phyloP scores from a whole-genome alignment of 371 early-diverging fungal species.

The Rhizomucor miehei region DNA sequence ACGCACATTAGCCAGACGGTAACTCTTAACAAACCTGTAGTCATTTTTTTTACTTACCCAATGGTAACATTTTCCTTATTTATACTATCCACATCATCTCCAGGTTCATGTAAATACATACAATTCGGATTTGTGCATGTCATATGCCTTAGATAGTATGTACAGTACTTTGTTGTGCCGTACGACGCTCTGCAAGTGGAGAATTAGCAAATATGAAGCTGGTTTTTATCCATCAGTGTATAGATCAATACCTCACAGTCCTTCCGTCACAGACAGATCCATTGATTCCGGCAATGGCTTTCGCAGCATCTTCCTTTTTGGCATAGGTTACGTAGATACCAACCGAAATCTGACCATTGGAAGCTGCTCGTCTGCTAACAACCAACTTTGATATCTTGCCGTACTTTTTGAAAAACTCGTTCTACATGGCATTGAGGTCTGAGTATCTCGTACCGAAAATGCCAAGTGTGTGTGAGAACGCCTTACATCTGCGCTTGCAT shows the following conservation, averaged over 20 bases:
- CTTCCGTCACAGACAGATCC: conserved; percentile 85
- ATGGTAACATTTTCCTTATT: conserved; percentile 61
- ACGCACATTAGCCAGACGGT: background rate
- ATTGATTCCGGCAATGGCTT: conserved; percentile 88
- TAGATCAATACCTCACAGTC: conserved; percentile 56
- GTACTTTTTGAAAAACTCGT: conserved; percentile 94
- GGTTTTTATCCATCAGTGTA: background rate
- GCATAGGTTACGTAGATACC: conserved; percentile 91
- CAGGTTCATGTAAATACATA: conserved; percentile 85
- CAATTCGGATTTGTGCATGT: conserved; percentile 80
- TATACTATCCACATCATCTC: conserved; percentile 76
- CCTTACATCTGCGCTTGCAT: conserved; percentile 81
- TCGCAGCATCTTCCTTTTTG: conserved; percentile 86
- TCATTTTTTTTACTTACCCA: conserved; percentile 46
- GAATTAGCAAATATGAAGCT: background rate
- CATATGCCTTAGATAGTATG: conserved; percentile 76
- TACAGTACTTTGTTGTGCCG: conserved; percentile 92
- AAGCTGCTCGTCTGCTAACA: conserved; percentile 58
- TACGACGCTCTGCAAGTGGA: conserved; percentile 62
- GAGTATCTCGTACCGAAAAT: too few species aligned
- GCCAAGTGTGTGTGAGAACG: background rate
- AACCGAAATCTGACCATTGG: conserved; percentile 36
- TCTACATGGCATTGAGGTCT: conserved; percentile 27
- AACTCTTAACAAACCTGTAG: too few species aligned
- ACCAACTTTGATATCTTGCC: conserved; percentile 92